These are phyloP conservation scores for Colletotrichum neosansevieriae DNA, from an alignment of 2,329 filamentous ascomycete species.

Conservation along the genomic window DNA sequence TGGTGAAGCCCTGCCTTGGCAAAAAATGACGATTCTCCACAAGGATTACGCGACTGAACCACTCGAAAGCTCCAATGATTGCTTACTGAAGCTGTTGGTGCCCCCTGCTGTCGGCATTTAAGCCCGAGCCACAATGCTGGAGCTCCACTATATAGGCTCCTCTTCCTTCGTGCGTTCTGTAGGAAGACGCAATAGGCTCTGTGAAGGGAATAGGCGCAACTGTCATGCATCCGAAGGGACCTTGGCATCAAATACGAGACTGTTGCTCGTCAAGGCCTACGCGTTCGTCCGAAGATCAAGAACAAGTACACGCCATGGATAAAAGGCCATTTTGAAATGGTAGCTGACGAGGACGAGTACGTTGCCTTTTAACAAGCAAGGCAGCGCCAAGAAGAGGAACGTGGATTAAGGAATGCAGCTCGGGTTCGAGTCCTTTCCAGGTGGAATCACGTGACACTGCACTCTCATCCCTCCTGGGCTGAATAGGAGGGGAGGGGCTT, in stretches of 20 bases:
- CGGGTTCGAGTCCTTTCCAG: not conserved
- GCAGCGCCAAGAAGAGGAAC: constrained; percentile 6
- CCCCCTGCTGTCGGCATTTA: constrained; percentile 27
- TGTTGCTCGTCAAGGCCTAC: constrained; percentile 17
- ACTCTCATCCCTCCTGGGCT: no score
- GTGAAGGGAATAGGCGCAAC: not conserved
- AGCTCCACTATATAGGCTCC: constrained; percentile 38
- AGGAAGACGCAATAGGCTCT: constrained; percentile 10
- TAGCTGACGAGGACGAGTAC: constrained; percentile 28
- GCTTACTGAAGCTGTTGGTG: constrained; percentile 6
- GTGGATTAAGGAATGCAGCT: not conserved
- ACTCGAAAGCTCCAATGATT: constrained; percentile 11
- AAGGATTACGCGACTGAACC: constrained; percentile 21
- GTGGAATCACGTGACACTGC: not conserved
- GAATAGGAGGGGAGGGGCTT: constrained; percentile 4
- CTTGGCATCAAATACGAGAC: constrained; percentile 11
- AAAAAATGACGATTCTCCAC: not conserved
- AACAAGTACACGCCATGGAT: not conserved
- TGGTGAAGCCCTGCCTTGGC: constrained; percentile 3
- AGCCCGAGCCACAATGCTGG: constrained; percentile 18
- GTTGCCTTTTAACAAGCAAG: constrained; percentile 9
- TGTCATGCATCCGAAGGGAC: not conserved
- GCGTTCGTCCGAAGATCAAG: not conserved
- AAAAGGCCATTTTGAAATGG: not conserved
- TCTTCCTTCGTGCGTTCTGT: constrained; percentile 13